phyloP scores from a whole-genome alignment of 192 early-diverging fungal genomes.

The Phycomyces blakesleeanus region DNA sequence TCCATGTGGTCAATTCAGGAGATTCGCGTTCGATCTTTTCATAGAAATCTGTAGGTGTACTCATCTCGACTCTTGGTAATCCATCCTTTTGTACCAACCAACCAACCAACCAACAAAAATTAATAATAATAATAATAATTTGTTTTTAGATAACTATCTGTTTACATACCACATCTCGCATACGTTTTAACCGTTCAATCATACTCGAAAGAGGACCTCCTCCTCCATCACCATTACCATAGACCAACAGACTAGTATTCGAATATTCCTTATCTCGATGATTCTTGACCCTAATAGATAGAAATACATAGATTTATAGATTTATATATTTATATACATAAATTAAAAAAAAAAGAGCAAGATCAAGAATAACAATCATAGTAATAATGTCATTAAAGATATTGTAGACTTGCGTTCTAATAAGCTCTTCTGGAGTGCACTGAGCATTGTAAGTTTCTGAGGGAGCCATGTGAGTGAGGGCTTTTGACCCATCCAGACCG shows the following conservation, averaged over 20 bases:
- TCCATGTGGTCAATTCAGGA: constrained; percentile 77
- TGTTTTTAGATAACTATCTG: background rate
- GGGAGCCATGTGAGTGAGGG: constrained; percentile 89
- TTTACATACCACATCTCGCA: constrained; percentile 61
- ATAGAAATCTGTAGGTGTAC: constrained; percentile 82
- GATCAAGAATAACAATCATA: too few species aligned
- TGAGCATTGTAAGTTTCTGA: constrained; percentile 75
- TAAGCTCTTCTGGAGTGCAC: constrained; percentile 29
- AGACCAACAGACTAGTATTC: constrained; percentile 85
- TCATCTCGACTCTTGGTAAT: constrained; percentile 67
- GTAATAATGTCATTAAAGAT: too few species aligned
- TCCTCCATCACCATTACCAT: constrained; percentile 96
- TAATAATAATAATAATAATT: too few species aligned
- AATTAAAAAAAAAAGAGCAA: too few species aligned
- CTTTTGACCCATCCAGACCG: constrained; percentile 78
- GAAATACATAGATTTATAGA: too few species aligned
- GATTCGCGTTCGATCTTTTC: constrained; percentile 67
- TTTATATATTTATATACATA: too few species aligned
- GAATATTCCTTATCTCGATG: constrained; percentile 85
- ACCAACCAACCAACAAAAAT: background rate
- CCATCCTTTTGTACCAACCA: constrained; percentile 69
- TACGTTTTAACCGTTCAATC: constrained; percentile 77
- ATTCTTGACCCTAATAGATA: constrained; percentile 61
- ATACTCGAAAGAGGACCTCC: constrained; percentile 82
- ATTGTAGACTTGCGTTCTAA: constrained; percentile 21